Conservation (phyloP, 306 rosid species). For the Betula pendula region DNA sequence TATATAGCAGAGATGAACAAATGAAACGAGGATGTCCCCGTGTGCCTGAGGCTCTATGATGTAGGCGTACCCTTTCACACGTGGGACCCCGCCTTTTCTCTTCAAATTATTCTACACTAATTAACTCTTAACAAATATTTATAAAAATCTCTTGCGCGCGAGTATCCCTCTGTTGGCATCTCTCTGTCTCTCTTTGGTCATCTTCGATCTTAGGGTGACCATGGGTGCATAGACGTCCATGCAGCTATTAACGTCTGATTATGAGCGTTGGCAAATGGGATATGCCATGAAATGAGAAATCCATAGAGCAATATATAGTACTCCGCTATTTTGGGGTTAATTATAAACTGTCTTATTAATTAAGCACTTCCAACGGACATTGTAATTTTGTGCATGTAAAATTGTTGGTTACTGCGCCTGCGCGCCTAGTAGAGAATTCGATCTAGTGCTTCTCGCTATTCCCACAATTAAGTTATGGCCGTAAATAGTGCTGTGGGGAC, state of each 20-base stretch:
- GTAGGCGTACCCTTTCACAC: constrained; percentile 22
- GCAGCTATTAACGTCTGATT: constrained; percentile 7
- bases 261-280: not conserved
- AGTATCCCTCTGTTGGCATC: not conserved
- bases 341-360: too few species aligned
- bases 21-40: constrained; percentile 37
- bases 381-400: constrained; percentile 31
- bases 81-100: constrained; percentile 54
- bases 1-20: constrained; percentile 38
- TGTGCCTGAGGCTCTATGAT: constrained; percentile 23
- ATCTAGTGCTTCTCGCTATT: not conserved
- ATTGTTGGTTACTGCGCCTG: not conserved
- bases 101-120: constrained; percentile 45
- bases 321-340: too few species aligned
- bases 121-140: constrained; percentile 23
- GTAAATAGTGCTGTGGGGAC: not conserved
- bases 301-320: constrained; percentile 2
- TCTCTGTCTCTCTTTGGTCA: constrained; percentile 1
- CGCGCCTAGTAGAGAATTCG: not conserved
- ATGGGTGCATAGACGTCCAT: constrained; percentile 16
- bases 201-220: constrained; percentile 9
- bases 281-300: not conserved
- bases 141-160: not conserved
- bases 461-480: not conserved
- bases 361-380: too few species aligned